Conservation (phyloP, 257 asterid species). For the Solanum piurae region DNA sequence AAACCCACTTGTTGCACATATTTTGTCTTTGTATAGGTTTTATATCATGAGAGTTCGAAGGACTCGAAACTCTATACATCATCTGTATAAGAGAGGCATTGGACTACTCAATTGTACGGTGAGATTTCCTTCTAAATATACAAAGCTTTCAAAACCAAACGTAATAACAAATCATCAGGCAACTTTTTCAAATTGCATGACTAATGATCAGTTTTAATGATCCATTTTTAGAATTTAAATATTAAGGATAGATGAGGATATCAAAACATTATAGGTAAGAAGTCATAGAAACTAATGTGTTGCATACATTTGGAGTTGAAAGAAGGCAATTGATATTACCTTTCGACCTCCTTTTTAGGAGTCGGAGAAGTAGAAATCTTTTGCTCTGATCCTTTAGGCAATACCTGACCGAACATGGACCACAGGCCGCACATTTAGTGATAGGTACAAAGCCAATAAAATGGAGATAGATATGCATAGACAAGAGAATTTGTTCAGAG, state of each 20-base stretch:
- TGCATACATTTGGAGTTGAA: neutral
- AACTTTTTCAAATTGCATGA: neutral
- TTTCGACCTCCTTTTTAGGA: slow-evolving; percentile 40
- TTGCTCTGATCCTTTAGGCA: slow-evolving; percentile 24
- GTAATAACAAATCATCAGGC: neutral
- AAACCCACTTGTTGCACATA: neutral
- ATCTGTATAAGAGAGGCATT: neutral
- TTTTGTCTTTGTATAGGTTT: neutral
- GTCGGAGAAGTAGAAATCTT: slow-evolving; percentile 31
- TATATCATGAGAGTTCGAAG: neutral
- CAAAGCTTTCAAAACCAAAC: neutral
- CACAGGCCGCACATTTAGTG: neutral
- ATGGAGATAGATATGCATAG: neutral
- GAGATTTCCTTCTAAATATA: neutral
- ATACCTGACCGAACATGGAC: slow-evolving; percentile 20
- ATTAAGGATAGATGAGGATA: neutral
- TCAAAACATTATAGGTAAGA: neutral
- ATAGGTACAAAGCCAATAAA: neutral
- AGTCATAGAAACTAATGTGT: neutral
- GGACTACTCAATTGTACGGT: neutral
- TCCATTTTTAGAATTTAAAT: neutral
- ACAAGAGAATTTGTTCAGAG: neutral
- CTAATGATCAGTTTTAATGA: neutral
- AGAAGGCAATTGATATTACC: slow-evolving; percentile 28
- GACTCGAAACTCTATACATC: neutral